These are phyloP conservation scores for Fimicolochytrium jonesii DNA, from an alignment of 192 early-diverging fungal genomes.

Conservation along the genomic window DNA sequence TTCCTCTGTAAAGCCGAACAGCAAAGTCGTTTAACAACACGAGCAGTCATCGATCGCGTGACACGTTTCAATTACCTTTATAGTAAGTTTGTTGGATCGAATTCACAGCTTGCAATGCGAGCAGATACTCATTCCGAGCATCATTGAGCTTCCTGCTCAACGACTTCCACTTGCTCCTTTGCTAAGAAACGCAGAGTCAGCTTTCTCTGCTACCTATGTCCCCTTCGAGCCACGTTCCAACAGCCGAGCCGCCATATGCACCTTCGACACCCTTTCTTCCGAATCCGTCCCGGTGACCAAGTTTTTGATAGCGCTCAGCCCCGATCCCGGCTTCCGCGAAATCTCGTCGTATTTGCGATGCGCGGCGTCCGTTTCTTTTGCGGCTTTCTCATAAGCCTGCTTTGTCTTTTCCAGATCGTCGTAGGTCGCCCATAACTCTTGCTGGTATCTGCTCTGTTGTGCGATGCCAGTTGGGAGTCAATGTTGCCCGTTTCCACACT, in stretches of 20 bases:
- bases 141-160: slow-evolving; percentile 28
- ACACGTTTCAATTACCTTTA: neutral
- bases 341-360: slow-evolving; percentile 45
- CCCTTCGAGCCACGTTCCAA: neutral
- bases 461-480: neutral
- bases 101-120: slow-evolving; percentile 36
- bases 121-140: slow-evolving; percentile 44
- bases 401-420: slow-evolving; percentile 46
- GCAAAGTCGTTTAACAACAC: neutral
- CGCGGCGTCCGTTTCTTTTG: slow-evolving; percentile 39
- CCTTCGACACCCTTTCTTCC: slow-evolving; percentile 38
- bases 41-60: neutral
- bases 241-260: neutral
- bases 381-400: slow-evolving; percentile 40
- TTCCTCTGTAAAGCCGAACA: slow-evolving; percentile 33
- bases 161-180: slow-evolving; percentile 35
- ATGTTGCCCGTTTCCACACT: neutral
- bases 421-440: slow-evolving; percentile 38
- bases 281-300: slow-evolving; percentile 43
- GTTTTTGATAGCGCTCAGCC: slow-evolving; percentile 37
- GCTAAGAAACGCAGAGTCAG: neutral
- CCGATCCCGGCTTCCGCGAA: slow-evolving; percentile 39
- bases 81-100: slow-evolving; percentile 32
- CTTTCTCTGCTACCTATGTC: no score
- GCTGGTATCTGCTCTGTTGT: slow-evolving; percentile 32